Evolutionary conservation across 352 stramenopile species (phyloP).

Genomic region (Globisporangium viniferum): DNA sequence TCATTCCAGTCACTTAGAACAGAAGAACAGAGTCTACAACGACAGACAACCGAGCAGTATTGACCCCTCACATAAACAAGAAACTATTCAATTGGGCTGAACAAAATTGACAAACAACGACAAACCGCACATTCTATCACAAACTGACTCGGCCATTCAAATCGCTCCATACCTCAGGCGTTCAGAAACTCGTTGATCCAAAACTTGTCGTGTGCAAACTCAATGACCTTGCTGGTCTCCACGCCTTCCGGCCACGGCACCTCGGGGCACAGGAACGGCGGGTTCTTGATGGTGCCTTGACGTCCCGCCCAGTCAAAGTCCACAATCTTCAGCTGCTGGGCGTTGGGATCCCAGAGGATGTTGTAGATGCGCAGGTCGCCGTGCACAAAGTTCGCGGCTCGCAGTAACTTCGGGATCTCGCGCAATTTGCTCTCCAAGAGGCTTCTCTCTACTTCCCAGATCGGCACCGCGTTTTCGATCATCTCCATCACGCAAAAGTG

Average conservation of each 20-base stretch:
- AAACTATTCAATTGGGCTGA: too few species aligned
- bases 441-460: background rate
- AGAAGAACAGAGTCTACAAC: background rate
- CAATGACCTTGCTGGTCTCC: slow-evolving; percentile 2
- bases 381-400: slow-evolving; percentile 5
- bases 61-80: too few species aligned
- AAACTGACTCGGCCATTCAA: too few species aligned
- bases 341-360: slow-evolving; percentile 1
- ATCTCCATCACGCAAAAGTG: slow-evolving; percentile 5
- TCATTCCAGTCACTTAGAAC: background rate
- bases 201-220: slow-evolving; percentile 1
- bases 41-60: background rate
- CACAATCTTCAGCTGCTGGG: slow-evolving; percentile 1
- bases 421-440: background rate
- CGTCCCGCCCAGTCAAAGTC: slow-evolving; percentile 3
- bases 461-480: background rate
- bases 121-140: too few species aligned
- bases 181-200: slow-evolving; percentile 6
- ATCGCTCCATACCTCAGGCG: background rate
- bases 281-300: background rate
- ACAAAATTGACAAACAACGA: too few species aligned
- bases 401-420: background rate
- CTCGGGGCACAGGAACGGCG: background rate
- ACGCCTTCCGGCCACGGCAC: background rate
- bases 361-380: slow-evolving; percentile 8